Percentiles rank a stretch among this genome's conserved stretches.
Evolutionary conservation across 129 eudicot species (phyloP).

Genomic region (Flaveria trinervia): DNA sequence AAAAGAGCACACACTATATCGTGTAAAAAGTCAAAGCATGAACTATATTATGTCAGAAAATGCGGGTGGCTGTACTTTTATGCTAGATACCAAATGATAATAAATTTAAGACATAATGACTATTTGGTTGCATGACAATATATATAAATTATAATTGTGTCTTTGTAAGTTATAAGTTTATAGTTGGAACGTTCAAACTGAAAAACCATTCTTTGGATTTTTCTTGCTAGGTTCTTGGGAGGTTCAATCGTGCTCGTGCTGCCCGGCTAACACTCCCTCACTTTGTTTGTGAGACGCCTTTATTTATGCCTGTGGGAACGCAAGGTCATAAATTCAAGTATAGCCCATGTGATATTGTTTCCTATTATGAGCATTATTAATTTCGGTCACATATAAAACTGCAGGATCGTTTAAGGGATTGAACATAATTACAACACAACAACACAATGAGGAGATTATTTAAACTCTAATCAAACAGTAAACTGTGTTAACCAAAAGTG

Average conservation of each 20-base stretch:
- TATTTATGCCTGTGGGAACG: constrained; percentile 98
- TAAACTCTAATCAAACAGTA: no score
- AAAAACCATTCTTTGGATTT: constrained; percentile 7
- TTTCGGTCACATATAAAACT: background rate
- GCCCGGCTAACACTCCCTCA: constrained; percentile 87
- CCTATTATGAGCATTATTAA: constrained; percentile 4
- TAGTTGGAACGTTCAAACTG: constrained; percentile 11
- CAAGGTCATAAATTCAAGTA: constrained; percentile 56
- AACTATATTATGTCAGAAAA: background rate
- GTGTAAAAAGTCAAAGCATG: background rate
- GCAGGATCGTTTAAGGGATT: no score
- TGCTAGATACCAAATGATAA: background rate
- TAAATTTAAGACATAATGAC: background rate
- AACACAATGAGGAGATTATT: no score
- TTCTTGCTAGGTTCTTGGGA: constrained; percentile 68
- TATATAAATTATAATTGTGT: background rate
- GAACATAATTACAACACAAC: no score
- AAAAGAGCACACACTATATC: background rate
- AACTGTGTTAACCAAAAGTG: no score
- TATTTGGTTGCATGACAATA: constrained; percentile 10
- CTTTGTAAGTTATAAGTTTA: background rate
- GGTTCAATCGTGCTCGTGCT: constrained; percentile 92
- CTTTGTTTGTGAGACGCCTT: constrained; percentile 74
- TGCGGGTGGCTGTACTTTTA: background rate
- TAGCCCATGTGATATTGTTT: constrained; percentile 14